Conservation (phyloP, 345 rosid species). For the Brassica rapa region DNA sequence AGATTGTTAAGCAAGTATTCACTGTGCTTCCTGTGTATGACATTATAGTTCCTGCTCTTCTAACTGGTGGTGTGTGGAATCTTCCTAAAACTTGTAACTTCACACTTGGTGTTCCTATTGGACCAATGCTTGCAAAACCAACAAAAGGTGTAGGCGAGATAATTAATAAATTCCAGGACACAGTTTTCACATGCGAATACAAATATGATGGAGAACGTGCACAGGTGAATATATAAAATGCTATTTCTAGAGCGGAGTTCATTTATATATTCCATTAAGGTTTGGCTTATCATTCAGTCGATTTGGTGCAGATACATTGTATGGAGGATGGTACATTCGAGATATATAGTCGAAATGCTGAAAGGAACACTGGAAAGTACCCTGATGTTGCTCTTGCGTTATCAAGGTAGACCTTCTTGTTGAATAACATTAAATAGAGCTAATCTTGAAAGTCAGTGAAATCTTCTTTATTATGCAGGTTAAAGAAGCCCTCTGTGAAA, state of each 20-base stretch:
- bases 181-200: conserved; percentile 79
- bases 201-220: conserved; percentile 99
- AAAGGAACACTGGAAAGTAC: conserved; percentile 83
- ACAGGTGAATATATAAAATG: conserved; percentile 61
- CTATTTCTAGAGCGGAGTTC: too few relatives aligned
- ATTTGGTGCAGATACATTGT: conserved; percentile 66
- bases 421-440: conserved; percentile 11
- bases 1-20: conserved; percentile 82
- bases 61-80: conserved; percentile 79
- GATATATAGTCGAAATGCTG: conserved; percentile 96
- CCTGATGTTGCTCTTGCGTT: conserved; percentile 80
- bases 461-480: conserved; percentile 49
- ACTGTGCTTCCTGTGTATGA: conserved; percentile 94
- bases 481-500: conserved; percentile 65
- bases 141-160: conserved; percentile 85
- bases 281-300: conserved; percentile 4
- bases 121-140: conserved; percentile 97
- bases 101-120: conserved; percentile 80
- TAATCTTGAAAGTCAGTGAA: conserved; percentile 21
- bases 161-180: conserved; percentile 77
- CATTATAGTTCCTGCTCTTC: conserved; percentile 80
- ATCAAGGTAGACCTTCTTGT: conserved; percentile 56
- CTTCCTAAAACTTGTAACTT: conserved; percentile 72
- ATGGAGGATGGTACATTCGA: conserved; percentile 85
- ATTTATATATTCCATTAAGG: background rate